These are phyloP conservation scores for Nidula microcarpa DNA, from an alignment of 768 basidiomycete species.

Conservation along the genomic window DNA sequence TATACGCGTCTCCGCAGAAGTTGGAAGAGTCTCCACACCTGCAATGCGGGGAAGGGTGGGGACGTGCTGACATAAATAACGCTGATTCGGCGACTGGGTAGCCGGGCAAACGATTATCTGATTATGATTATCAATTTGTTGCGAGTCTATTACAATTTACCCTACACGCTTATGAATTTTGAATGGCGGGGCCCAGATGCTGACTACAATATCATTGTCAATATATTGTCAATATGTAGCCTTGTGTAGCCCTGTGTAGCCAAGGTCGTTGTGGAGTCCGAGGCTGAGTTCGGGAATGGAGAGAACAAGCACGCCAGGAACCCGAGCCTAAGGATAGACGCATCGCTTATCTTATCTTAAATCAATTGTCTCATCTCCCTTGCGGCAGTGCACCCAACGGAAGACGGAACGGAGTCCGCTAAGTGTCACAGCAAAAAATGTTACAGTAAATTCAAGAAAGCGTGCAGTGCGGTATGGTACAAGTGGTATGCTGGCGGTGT, in stretches of 20 bases:
- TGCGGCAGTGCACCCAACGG: neutral
- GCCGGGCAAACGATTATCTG: too few species aligned
- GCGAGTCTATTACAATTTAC: too few species aligned
- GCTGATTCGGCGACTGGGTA: too few species aligned
- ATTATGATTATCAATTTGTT: too few species aligned
- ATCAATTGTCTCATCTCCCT: neutral
- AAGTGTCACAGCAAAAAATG: neutral
- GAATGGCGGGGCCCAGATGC: too few species aligned
- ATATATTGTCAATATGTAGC: neutral
- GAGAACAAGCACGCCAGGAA: constrained; percentile 10
- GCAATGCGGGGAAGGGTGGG: neutral
- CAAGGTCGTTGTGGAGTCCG: constrained; percentile 1
- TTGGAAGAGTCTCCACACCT: too few species aligned
- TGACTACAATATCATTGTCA: too few species aligned
- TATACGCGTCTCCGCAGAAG: too few species aligned
- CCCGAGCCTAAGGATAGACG: constrained; percentile 12
- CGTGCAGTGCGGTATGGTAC: constrained; percentile 24
- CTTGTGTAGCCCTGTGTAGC: neutral
- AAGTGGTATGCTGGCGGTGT: constrained; percentile 31
- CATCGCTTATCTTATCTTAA: neutral
- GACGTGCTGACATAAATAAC: too few species aligned
- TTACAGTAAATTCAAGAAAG: neutral
- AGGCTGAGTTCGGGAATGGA: constrained; percentile 8
- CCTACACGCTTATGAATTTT: too few species aligned
- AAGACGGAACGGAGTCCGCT: neutral